Conservation (phyloP, 2,329 filamentous ascomycete genomes). For the Xylaria arbuscula region DNA sequence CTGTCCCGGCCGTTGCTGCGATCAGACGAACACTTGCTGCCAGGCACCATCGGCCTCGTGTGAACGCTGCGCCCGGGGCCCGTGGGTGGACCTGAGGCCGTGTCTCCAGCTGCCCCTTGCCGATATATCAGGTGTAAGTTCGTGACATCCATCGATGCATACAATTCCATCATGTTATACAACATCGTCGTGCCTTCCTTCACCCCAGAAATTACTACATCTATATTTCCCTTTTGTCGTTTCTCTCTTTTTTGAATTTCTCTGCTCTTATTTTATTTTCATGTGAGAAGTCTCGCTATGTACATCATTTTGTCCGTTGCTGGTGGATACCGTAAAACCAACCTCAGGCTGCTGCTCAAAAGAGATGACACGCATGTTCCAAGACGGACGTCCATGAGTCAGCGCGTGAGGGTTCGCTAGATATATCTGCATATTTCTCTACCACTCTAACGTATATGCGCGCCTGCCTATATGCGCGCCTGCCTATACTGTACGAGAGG, state of each 20-base stretch:
- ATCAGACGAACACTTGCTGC: neutral
- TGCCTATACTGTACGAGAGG: neutral
- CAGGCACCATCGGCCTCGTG: slow-evolving; percentile 1
- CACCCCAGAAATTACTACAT: neutral
- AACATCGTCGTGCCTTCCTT: neutral
- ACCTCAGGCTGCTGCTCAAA: neutral
- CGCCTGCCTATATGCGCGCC: neutral
- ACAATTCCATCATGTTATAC: neutral
- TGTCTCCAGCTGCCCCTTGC: slow-evolving; percentile 28
- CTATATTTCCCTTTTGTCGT: neutral
- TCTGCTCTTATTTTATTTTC: neutral
- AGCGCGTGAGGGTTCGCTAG: slow-evolving; percentile 7
- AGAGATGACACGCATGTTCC: slow-evolving; percentile 7
- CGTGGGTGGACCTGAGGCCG: slow-evolving; percentile 21
- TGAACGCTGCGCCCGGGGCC: slow-evolving; percentile 27
- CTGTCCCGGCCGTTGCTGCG: neutral
- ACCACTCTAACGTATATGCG: neutral
- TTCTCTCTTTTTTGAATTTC: neutral
- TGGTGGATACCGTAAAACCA: neutral
- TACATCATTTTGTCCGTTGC: slow-evolving; percentile 1
- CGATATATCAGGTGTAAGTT: slow-evolving; percentile 35
- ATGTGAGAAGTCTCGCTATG: neutral
- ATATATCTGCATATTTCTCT: neutral
- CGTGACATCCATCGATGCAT: slow-evolving; percentile 22
- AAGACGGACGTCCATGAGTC: slow-evolving; percentile 6